Conservation (phyloP, 106 monocot species). For the Platanthera zijinensis region DNA sequence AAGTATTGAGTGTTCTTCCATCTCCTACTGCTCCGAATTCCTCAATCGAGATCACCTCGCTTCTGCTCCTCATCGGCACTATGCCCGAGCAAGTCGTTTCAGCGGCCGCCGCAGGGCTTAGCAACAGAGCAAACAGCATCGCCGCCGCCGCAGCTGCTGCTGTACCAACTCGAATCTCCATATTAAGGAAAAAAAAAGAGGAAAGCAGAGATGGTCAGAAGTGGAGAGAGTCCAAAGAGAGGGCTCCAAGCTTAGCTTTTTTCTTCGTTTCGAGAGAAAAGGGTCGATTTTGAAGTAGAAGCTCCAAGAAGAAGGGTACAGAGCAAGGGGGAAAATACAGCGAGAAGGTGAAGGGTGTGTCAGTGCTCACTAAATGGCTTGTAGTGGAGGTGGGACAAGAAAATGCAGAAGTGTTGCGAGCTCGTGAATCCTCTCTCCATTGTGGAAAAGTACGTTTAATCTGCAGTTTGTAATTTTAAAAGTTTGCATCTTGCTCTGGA, state of each 20-base stretch:
- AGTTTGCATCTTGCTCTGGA: too few species aligned
- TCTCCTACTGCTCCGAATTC: conserved; percentile 36
- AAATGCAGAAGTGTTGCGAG: background rate
- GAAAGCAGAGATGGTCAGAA: background rate
- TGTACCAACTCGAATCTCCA: background rate
- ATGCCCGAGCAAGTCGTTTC: conserved; percentile 19
- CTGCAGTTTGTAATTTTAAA: too few species aligned
- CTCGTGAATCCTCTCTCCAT: background rate
- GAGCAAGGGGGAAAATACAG: background rate
- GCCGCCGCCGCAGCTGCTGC: background rate
- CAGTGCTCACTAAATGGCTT: background rate
- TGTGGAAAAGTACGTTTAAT: background rate
- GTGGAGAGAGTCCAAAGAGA: background rate
- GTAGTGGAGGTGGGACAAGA: background rate
- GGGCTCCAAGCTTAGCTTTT: background rate
- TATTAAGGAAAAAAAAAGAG: background rate
- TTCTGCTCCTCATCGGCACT: conserved; percentile 20
- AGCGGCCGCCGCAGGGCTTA: background rate
- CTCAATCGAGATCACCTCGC: conserved; percentile 25
- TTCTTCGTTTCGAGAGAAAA: background rate
- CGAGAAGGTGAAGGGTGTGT: background rate
- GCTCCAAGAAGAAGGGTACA: background rate
- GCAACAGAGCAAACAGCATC: background rate
- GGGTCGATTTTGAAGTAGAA: background rate
- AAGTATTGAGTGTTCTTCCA: conserved; percentile 25